phyloP scores from a whole-genome alignment of 2,329 filamentous ascomycete species.

The Pseudogymnoascus destructans region DNA sequence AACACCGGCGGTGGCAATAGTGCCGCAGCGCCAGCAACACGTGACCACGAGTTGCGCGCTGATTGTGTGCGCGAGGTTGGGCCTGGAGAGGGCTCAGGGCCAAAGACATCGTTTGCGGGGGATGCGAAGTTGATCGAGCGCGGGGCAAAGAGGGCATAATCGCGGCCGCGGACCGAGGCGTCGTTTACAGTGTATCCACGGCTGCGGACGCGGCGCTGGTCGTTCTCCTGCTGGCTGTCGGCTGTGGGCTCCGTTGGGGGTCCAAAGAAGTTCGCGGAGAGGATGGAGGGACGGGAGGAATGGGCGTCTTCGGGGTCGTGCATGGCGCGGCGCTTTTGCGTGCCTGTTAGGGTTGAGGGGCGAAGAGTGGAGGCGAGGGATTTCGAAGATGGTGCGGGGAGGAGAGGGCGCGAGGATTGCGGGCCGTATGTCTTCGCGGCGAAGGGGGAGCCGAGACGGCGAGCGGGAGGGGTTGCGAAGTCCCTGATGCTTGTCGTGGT shows the following conservation, averaged over 20 bases:
- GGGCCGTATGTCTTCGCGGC: constrained; percentile 47
- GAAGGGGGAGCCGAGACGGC: constrained; percentile 42
- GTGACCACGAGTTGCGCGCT: not conserved
- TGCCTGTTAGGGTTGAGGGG: constrained; percentile 19
- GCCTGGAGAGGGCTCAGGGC: not conserved
- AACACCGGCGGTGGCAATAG: not conserved
- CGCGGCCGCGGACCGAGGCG: not conserved
- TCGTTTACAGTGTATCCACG: constrained; percentile 20
- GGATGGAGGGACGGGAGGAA: constrained; percentile 20
- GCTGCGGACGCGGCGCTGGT: constrained; percentile 22
- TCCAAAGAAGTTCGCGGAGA: constrained; percentile 24
- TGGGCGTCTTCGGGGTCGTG: constrained; percentile 21
- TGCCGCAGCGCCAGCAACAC: not conserved
- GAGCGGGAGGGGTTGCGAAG: constrained; percentile 20
- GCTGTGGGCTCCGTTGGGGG: constrained; percentile 12
- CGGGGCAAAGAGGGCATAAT: not conserved
- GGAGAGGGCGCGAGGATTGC: constrained; percentile 35
- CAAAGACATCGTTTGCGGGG: not conserved
- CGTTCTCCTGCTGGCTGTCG: not conserved
- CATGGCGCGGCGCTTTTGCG: constrained; percentile 24
- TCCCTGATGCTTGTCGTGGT: constrained; percentile 14
- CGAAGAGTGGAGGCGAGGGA: constrained; percentile 22
- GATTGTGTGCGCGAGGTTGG: not conserved
- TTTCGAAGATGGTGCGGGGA: not conserved
- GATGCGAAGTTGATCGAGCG: not conserved